Base-by-base conservation (phyloP, 2,329 filamentous ascomycete genomes). In the Aspergillus carbonarius region DNA sequence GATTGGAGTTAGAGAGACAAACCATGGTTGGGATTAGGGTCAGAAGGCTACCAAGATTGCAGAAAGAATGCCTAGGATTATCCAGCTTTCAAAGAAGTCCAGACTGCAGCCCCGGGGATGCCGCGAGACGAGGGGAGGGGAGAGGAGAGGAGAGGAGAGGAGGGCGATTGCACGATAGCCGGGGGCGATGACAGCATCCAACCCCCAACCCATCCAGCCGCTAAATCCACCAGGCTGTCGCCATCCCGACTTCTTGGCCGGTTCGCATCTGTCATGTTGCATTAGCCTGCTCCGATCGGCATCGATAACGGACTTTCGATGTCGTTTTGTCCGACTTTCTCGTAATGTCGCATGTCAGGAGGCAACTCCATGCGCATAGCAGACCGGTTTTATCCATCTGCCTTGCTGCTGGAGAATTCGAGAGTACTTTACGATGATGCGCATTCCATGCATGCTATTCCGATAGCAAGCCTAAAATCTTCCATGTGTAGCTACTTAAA, bases 111-210 rank as follows among this genome's bases (percentile, higher is more conserved):
- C 30, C 30, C 15, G 15, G 15, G 8, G 3, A 8, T 47, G 12
- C 42, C 44, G 44, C 13, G 44, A 12, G 44, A n/a, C 18, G 34
- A 10, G 37, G 15, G 25, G 39, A 17, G 23, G 27, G 10, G n/a
- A 18, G 15, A n/a, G 18, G 17, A 40, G 37, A 9, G 23, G 23
- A 15, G 34, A 15, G 18, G 18, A 35, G 37, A n/a, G 18, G 13
- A 56, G 12, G 6, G 25, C 25, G 34, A 57, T 57, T 47, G 48
- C 55, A 57, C 40, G 55, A 57, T 57, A 25, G 48, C 48, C 51
- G 48, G 48, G 48, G 10, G 4, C 3, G 55, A 57, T 57, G 55
- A 42, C 48, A 57, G 55, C 48, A 57, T 57, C 25, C n/a, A 25
- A 20, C 47, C 32, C 32, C 39, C 23, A 23, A 12, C 30, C 44